Percentiles rank a stretch among this genome's conserved stretches.
phyloP scores from a whole-genome alignment of 495 filamentous ascomycete species.

The Talaromyces nanjingensis region DNA sequence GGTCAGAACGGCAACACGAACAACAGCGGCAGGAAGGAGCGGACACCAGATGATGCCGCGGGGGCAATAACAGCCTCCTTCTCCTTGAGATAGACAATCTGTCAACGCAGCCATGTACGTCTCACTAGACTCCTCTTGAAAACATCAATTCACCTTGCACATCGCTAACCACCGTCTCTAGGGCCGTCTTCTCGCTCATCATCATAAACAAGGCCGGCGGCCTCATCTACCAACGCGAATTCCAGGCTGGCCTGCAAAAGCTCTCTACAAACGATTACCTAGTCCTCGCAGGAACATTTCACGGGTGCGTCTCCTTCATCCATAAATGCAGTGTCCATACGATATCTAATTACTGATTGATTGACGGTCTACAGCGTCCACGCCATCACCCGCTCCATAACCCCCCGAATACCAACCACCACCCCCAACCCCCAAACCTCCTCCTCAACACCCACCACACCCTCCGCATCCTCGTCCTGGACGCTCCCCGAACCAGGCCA shows the following conservation, averaged over 20 bases:
- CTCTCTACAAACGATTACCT: conserved; percentile 89
- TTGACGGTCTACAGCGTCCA: conserved; percentile 53
- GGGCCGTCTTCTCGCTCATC: conserved; percentile 89
- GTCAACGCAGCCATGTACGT: not conserved
- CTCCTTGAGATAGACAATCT: not conserved
- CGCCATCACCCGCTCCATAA: conserved; percentile 79
- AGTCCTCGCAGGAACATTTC: conserved; percentile 96
- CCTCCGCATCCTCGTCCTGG: conserved; percentile 13
- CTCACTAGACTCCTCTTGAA: not conserved
- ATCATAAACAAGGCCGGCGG: conserved; percentile 98
- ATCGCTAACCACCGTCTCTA: conserved; percentile 21
- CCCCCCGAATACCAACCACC: conserved; percentile 41
- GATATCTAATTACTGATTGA: not conserved
- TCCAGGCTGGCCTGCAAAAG: conserved; percentile 74
- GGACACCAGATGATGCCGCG: not conserved
- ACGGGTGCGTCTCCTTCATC: conserved; percentile 52
- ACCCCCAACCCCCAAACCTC: conserved; percentile 12
- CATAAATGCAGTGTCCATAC: not conserved
- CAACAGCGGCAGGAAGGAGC: too few relatives aligned
- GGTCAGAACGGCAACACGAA: too few relatives aligned
- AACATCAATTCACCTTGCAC: not conserved
- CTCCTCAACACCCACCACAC: conserved; percentile 21
- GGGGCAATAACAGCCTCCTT: not conserved
- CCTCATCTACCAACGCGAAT: conserved; percentile 90
- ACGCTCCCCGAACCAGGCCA: conserved; percentile 46